These are phyloP conservation scores for Tetracladium maxilliforme DNA, from an alignment of 2,329 filamentous ascomycete genomes.

Conservation along the genomic window DNA sequence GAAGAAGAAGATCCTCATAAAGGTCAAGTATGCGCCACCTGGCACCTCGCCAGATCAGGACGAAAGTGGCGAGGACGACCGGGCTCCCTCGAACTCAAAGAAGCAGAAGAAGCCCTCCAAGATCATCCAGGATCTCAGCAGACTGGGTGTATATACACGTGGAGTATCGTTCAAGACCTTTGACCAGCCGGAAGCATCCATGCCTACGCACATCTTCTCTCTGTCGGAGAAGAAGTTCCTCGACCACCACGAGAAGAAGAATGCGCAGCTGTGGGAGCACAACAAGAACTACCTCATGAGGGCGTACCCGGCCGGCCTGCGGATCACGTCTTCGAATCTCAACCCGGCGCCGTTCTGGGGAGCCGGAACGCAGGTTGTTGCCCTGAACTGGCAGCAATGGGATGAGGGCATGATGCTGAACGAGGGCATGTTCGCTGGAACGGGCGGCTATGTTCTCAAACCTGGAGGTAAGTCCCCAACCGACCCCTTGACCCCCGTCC, in stretches of 20 bases:
- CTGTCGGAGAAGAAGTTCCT: constrained; percentile 51
- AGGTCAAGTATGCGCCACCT: constrained; percentile 54
- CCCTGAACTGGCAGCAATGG: constrained; percentile 84
- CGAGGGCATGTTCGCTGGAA: constrained; percentile 75
- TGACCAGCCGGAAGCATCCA: constrained; percentile 44
- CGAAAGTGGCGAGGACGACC: constrained; percentile 16
- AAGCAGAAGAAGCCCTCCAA: constrained; percentile 24
- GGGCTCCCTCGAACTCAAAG: constrained; percentile 17
- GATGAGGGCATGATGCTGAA: constrained; percentile 96
- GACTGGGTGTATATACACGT: constrained; percentile 72
- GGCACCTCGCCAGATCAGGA: constrained; percentile 15
- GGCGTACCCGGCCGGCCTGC: constrained; percentile 71
- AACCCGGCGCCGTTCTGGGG: constrained; percentile 79
- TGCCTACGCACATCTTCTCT: constrained; percentile 52
- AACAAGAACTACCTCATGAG: constrained; percentile 76
- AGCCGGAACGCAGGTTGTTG: constrained; percentile 78
- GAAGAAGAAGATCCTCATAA: constrained; percentile 67
- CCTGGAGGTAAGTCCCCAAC: no score
- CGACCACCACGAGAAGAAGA: constrained; percentile 38
- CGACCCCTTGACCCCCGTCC: neutral
- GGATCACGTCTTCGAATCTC: constrained; percentile 73
- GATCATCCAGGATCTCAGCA: constrained; percentile 59
- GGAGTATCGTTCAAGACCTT: constrained; percentile 70
- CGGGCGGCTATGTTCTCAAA: constrained; percentile 75
- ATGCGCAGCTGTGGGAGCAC: constrained; percentile 55